Percentiles rank a stretch among this genome's conserved stretches.
Conservation (phyloP, 768 basidiomycete species). For the Mrakia blollopis region DNA sequence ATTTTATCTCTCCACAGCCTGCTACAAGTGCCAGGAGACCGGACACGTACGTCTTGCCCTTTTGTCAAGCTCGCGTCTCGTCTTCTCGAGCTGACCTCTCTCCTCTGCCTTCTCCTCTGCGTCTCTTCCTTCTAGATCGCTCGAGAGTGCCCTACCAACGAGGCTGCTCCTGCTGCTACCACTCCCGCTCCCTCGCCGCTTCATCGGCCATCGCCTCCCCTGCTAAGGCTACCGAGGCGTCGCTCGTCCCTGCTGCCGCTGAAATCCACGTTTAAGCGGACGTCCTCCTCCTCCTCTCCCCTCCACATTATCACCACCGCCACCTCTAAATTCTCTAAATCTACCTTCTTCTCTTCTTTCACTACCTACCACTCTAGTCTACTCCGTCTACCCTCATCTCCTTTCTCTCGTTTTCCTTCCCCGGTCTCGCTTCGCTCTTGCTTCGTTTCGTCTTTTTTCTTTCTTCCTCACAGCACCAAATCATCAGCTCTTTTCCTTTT, state of each 20-base stretch:
- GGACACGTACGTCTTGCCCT: constrained; percentile 6
- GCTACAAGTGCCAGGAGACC: constrained; percentile 26
- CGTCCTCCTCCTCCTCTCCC: background rate
- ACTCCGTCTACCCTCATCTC: background rate
- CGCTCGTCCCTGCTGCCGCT: constrained; percentile 12
- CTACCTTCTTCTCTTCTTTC: background rate
- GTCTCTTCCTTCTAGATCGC: background rate
- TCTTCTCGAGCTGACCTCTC: background rate
- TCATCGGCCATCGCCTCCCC: background rate
- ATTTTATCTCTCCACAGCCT: background rate
- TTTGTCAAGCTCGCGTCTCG: background rate
- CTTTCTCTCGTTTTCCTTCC: background rate
- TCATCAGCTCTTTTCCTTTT: background rate
- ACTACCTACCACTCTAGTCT: background rate
- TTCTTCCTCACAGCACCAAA: background rate
- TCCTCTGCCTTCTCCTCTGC: background rate
- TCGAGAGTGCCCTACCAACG: constrained; percentile 31
- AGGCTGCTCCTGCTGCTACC: background rate
- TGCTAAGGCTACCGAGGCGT: background rate
- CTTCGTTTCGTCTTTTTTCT: background rate
- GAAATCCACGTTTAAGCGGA: constrained; percentile 9
- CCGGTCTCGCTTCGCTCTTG: background rate
- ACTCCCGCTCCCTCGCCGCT: background rate
- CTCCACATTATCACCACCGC: too few relatives aligned
- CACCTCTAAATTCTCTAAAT: background rate